Evolutionary conservation across 768 basidiomycete species (phyloP), one percentile per base, ranked within the genome.

Genomic region (Tricholoma furcatifolium): DNA sequence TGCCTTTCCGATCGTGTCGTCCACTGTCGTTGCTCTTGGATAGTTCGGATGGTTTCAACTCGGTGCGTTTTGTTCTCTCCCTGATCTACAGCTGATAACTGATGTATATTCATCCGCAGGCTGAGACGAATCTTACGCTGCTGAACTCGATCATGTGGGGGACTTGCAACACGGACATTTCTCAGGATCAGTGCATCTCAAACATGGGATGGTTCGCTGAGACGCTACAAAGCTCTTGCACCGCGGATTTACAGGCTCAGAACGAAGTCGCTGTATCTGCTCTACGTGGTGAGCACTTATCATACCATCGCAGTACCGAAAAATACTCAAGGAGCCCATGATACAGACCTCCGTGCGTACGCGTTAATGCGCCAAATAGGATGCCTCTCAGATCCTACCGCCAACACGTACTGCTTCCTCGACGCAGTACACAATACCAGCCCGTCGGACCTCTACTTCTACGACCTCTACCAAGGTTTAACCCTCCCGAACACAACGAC

Each of bases 141-240:
- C 74, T 91, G 62, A 93, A 92, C 61, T 67, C 72, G 8, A 72
- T 91, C 45, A 62, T 93, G 6, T 90, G 88, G 85, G 88, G 88
- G 2, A 90, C 87, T 0, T 94, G 92, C 67, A 85, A 91, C 59
- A 88, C 88, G 6, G 68, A 64, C 14, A 61, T 67, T 1, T 62
- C 65, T 2, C 64, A 70, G 12, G 73, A 68, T 20, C 76, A 84
- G 54, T 94, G 91, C 60, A 59, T 68, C n/a, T 57, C 69, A 24
- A 88, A 87, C 57, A 90, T 94, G 84, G 74, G 61, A 6, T 81
- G 79, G 75, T 88, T 86, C 64, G 78, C 80, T 2, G 62, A 67
- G 0, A 58, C 68, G 30, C 65, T 91, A 14, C 66, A 76, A 57
- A 61, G 64, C 1, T 68, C 74, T 1, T 93, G 91, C 61, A 67